Evolutionary conservation across 306 rosid species (phyloP), one percentile per base, ranked within the genome.

Genomic region (Styphnolobium japonicum): DNA sequence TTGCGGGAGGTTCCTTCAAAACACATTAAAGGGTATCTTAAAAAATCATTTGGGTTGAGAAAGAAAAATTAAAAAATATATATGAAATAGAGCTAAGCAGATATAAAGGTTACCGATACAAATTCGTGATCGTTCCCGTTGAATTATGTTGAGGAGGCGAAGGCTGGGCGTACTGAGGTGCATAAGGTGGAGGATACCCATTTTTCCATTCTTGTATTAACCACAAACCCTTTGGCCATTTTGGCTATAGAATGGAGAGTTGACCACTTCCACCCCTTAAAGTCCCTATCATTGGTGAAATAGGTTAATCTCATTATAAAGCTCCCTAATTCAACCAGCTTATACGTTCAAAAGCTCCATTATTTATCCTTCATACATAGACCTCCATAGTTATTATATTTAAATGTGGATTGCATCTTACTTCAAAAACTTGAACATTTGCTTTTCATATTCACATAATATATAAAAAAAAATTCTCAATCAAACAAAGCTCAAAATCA

Each of bases 1-100:
- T 64, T 67, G 74, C 94, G 43, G 90, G 95, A 77, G 87, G 86
- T 0, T 68, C 97, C 97, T 94, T 74, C 49, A 68, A 52, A 64
- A 23, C 16, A 51, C 4, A 73, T 6, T 3, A 9, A 42, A 23
- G 0, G 10, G 3, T 1, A 55, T 6, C 2, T 22, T 2, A 53
- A 23, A 48, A 14, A 25, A 5, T 23, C 0, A 19, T 10, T 55
- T n/a, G n/a, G n/a, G n/a, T n/a, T n/a, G n/a, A n/a, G n/a, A n/a
- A n/a, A n/a, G n/a, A n/a, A n/a, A n/a, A n/a, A n/a, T n/a, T n/a
- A n/a, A n/a, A n/a, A n/a, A n/a, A n/a, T n/a, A n/a, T n/a, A n/a
- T n/a, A n/a, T n/a, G n/a, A n/a, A n/a, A n/a, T n/a, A n/a, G n/a
- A n/a, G n/a, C n/a, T n/a, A n/a, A n/a, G n/a, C n/a, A n/a, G n/a